Evolutionary conservation across 1,139 yeast genomes (phyloP).

Genomic region (Sugiyamaella novakii): DNA sequence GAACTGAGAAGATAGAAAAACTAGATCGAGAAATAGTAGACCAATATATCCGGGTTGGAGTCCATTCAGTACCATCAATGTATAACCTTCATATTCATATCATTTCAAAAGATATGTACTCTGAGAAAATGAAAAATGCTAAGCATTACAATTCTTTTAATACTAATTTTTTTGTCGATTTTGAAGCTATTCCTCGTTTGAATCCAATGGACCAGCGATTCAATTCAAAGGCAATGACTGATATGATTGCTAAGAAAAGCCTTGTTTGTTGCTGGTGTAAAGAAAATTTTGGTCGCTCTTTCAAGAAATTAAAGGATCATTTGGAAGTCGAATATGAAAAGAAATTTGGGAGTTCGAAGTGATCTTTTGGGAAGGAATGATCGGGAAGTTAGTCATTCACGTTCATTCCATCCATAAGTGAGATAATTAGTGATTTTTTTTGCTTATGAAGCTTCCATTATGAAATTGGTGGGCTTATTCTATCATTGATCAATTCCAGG

Average conservation of each 20-base stretch:
- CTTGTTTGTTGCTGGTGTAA: conserved; percentile 56
- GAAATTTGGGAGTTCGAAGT: conserved; percentile 7
- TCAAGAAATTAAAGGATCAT: conserved; percentile 54
- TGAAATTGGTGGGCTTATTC: too few species aligned
- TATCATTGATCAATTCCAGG: too few species aligned
- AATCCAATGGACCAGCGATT: conserved; percentile 17
- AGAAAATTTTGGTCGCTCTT: conserved; percentile 49
- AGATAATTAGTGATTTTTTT: too few species aligned
- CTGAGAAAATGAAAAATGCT: conserved; percentile 57
- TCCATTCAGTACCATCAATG: conserved; percentile 73
- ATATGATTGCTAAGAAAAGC: conserved; percentile 45
- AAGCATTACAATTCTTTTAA: conserved; percentile 74
- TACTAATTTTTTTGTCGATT: conserved; percentile 62
- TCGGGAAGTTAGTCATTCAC: too few species aligned
- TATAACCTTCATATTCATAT: conserved; percentile 72
- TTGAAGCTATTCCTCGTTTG: conserved; percentile 41
- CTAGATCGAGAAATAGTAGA: conserved; percentile 27
- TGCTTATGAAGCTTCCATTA: too few species aligned
- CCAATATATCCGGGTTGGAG: conserved; percentile 57
- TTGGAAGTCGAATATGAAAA: conserved; percentile 47
- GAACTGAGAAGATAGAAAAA: not conserved
- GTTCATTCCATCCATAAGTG: too few species aligned
- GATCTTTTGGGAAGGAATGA: too few species aligned
- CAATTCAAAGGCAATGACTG: conserved; percentile 31
- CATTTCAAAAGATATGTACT: conserved; percentile 63